Evolutionary conservation across 2,329 filamentous ascomycete genomes (phyloP), one percentile per base, ranked within the genome.

Genomic region (Parastagonospora avenae): DNA sequence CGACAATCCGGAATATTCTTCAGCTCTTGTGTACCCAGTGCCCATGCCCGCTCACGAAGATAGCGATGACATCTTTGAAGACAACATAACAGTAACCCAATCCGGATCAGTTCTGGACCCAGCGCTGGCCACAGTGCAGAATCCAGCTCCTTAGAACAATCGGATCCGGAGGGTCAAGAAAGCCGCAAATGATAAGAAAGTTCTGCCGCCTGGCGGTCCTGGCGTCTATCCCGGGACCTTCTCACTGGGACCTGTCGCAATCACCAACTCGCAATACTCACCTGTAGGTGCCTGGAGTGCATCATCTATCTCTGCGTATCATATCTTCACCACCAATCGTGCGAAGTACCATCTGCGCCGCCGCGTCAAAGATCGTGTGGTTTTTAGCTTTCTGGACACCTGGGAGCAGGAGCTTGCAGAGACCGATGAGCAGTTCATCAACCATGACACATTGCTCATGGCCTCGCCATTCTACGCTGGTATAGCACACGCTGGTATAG

Each of bases 301-400:
- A 5, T 44, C 30, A 5, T 8, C 4, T 7, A 28, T 36, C 12
- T 28, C 32, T 27, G 11, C 31, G 8, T 8, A 19, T 19, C 31
- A 37, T n/a, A 43, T 50, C 2, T 9, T 9, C 4, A 14, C 42
- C 19, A 10, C 29, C 11, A 30, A 28, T 31, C 51, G 42, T 38
- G 32, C 39, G 0, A 54, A 50, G 12, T 54, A 39, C 28, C 32
- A 54, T 11, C 38, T 54, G 29, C 50, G 42, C 10, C 37, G 37
- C 12, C 46, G 50, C 39, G 42, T 37, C 2, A 9, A n/a, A 16
- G 37, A 50, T 3, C 29, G n/a, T 9, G 35, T 49, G n/a, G 29
- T 11, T 2, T 46, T 50, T 28, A 8, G 10, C 16, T 54, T 41
- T 35, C 33, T 36, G 11, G 15, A 31, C n/a, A 12, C 4, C 3